These are phyloP conservation scores for Pseudozyma flocculosa DNA, from an alignment of 1,284 basidiomycete species.

Conservation along the genomic window DNA sequence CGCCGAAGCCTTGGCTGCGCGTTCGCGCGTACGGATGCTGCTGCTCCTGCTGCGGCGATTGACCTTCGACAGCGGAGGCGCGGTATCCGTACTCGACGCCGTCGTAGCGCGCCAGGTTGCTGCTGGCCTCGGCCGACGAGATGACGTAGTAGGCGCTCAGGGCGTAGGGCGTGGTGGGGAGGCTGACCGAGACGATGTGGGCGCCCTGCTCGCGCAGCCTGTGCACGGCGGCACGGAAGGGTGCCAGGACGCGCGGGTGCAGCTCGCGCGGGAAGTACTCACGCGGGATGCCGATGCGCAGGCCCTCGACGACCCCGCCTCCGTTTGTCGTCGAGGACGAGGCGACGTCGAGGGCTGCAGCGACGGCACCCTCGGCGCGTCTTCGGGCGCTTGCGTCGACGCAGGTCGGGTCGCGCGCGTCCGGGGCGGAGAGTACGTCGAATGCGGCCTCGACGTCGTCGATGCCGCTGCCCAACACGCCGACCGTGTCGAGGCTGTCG, in stretches of 20 bases:
- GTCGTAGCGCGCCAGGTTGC: slow-evolving; percentile 86
- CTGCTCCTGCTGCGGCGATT: not conserved
- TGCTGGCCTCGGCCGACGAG: slow-evolving; percentile 89
- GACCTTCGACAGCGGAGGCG: no score
- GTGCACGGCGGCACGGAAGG: slow-evolving; percentile 63
- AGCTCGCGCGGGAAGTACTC: slow-evolving; percentile 82
- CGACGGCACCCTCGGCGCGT: slow-evolving; percentile 5
- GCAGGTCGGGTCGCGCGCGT: slow-evolving; percentile 79
- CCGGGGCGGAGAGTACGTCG: slow-evolving; percentile 69
- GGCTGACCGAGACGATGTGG: slow-evolving; percentile 70
- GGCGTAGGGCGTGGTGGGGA: slow-evolving; percentile 76
- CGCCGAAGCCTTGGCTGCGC: slow-evolving; percentile 71
- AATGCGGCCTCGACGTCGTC: slow-evolving; percentile 66
- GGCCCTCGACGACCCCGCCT: slow-evolving; percentile 56
- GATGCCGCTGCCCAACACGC: slow-evolving; percentile 70
- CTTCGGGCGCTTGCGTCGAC: slow-evolving; percentile 44
- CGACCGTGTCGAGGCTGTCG: slow-evolving; percentile 91
- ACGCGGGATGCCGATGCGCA: slow-evolving; percentile 70
- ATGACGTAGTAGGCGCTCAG: slow-evolving; percentile 93
- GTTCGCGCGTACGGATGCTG: slow-evolving; percentile 46
- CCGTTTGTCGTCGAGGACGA: not conserved
- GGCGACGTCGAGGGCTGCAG: slow-evolving; percentile 5
- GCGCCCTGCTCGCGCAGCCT: slow-evolving; percentile 69
- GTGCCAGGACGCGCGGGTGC: slow-evolving; percentile 62
- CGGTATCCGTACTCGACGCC: slow-evolving; percentile 68